These are phyloP conservation scores for Turritis glabra DNA, from an alignment of 345 rosid species.

Conservation along the genomic window DNA sequence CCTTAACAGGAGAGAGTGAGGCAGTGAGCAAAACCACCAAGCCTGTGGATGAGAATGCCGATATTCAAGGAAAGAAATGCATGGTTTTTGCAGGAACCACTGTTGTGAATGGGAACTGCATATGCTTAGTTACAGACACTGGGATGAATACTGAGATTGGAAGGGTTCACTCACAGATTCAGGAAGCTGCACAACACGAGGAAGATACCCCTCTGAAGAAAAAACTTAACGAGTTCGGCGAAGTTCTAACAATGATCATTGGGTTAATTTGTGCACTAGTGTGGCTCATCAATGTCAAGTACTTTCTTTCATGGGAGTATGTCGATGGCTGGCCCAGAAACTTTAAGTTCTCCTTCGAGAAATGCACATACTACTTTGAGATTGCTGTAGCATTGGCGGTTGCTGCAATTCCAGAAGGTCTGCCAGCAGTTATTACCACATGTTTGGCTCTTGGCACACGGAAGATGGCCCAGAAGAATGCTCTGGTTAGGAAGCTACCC, in stretches of 20 bases:
- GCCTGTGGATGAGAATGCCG: conserved; percentile 62
- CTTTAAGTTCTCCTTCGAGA: conserved; percentile 90
- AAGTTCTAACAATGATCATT: conserved; percentile 73
- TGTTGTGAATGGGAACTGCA: conserved; percentile 81
- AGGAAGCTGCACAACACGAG: conserved; percentile 79
- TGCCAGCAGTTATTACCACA: conserved; percentile 96
- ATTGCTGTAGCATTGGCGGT: conserved; percentile 96
- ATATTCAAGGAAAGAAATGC: conserved; percentile 86
- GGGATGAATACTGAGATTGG: conserved; percentile 95
- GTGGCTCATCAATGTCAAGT: conserved; percentile 93
- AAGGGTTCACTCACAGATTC: conserved; percentile 90
- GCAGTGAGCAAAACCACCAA: conserved; percentile 79
- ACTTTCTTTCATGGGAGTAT: conserved; percentile 89
- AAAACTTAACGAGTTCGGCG: conserved; percentile 90
- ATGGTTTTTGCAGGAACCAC: conserved; percentile 93
- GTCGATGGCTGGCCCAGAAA: conserved; percentile 90
- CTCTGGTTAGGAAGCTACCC: conserved; percentile 88
- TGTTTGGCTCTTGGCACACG: conserved; percentile 93
- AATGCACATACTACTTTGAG: conserved; percentile 97
- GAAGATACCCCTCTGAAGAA: conserved; percentile 95
- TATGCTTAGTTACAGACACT: conserved; percentile 71
- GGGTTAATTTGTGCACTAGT: conserved; percentile 80
- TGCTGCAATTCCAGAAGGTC: conserved; percentile 97
- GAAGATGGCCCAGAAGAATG: conserved; percentile 98
- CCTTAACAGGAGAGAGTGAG: conserved; percentile 92